phyloP scores from a whole-genome alignment of 2,329 filamentous ascomycete species.

The Tympanopsis confertula region DNA sequence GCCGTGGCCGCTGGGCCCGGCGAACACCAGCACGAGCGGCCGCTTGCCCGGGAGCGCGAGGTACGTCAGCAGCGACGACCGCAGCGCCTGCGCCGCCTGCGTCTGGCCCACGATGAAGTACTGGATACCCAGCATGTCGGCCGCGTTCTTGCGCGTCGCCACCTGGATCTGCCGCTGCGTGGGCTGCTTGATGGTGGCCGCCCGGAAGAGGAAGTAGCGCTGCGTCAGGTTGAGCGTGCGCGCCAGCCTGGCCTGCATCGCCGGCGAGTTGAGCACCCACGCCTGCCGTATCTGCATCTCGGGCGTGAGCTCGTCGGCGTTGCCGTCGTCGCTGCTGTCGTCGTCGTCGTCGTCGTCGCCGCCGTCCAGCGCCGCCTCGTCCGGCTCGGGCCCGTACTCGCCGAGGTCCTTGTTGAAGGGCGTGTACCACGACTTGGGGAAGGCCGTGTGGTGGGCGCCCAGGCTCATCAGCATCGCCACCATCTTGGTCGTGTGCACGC shows the following conservation, averaged over 20 bases:
- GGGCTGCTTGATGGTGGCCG: conserved; percentile 9
- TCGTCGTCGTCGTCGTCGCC: conserved; percentile 6
- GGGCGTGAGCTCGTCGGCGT: too few species aligned
- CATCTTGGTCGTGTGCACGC: conserved; percentile 10
- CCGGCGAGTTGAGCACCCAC: conserved; percentile 10
- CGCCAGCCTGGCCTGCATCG: conserved; percentile 10
- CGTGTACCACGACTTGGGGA: conserved; percentile 13
- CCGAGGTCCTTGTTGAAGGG: conserved; percentile 10
- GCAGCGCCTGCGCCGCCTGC: conserved; percentile 11
- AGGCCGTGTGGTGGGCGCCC: conserved; percentile 12
- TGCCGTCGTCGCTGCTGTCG: too few species aligned
- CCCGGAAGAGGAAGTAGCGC: conserved; percentile 16
- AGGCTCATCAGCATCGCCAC: conserved; percentile 16
- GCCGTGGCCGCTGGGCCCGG: conserved; percentile 33
- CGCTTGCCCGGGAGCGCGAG: conserved; percentile 12
- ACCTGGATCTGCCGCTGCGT: conserved; percentile 13
- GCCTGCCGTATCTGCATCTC: too few species aligned
- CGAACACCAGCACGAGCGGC: conserved; percentile 27
- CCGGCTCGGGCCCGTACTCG: conserved; percentile 7
- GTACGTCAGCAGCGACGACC: conserved; percentile 14
- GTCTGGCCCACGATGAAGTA: conserved; percentile 22
- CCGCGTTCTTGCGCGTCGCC: conserved; percentile 9
- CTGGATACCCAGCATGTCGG: conserved; percentile 15
- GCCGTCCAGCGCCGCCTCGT: conserved; percentile 4
- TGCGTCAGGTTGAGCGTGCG: conserved; percentile 16